phyloP scores from a whole-genome alignment of 2,329 filamentous ascomycete genomes.

The Aspergillus aculeatinus region DNA sequence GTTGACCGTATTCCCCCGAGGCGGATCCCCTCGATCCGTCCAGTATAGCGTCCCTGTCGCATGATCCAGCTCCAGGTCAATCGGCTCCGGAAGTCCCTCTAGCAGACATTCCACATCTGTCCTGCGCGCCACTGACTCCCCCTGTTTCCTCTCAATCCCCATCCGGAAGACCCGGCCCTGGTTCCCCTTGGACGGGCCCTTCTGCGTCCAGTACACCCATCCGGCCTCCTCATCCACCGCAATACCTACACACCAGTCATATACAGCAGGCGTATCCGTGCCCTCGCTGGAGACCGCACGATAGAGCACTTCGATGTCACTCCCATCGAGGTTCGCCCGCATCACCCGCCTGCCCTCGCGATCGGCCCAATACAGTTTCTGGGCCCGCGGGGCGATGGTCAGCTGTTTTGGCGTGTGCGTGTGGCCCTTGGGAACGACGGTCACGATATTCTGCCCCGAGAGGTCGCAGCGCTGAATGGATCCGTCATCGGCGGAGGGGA shows the following conservation, averaged over 20 bases:
- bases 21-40: slow-evolving; percentile 61
- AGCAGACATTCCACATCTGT: slow-evolving; percentile 48
- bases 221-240: slow-evolving; percentile 45
- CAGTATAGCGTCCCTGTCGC: slow-evolving; percentile 52
- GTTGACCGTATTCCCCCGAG: slow-evolving; percentile 56
- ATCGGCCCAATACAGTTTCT: background rate
- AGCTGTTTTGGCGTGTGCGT: background rate
- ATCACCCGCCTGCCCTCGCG: background rate
- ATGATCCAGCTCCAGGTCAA: slow-evolving; percentile 58
- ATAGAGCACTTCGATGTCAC: too few relatives aligned
- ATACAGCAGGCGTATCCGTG: too few relatives aligned
- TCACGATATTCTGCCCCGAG: background rate
- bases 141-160: slow-evolving; percentile 40
- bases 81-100: slow-evolving; percentile 52
- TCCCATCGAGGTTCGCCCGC: too few relatives aligned
- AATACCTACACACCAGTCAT: slow-evolving; percentile 58
- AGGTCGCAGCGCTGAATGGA: too few relatives aligned
- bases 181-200: slow-evolving; percentile 53
- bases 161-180: slow-evolving; percentile 58
- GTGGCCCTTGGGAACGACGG: background rate
- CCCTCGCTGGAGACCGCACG: too few relatives aligned
- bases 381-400: background rate
- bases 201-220: slow-evolving; percentile 62
- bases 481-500: background rate
- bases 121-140: slow-evolving; percentile 34